A percentile compares a stretch with the other conserved stretches of the same genome.
phyloP scores from a whole-genome alignment of 129 eudicot genomes.

The Lactuca saligna region DNA sequence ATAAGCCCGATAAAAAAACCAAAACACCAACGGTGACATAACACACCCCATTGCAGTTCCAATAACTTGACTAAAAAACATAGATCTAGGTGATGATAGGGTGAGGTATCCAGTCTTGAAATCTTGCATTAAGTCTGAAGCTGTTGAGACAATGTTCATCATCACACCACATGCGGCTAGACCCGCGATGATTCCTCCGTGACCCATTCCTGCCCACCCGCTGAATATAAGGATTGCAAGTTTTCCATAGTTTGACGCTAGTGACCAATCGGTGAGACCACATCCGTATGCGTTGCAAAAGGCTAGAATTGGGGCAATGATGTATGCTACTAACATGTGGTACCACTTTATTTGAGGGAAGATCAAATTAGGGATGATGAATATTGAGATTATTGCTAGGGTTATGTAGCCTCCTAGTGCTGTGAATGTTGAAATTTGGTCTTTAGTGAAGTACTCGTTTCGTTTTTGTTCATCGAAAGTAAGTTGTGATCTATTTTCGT shows the following conservation, averaged over 20 bases:
- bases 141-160: constrained; percentile 50
- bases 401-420: constrained; percentile 54
- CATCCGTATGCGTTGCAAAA: constrained; percentile 77
- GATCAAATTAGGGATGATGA: constrained; percentile 41
- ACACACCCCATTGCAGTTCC: constrained; percentile 74
- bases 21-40: constrained; percentile 58
- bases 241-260: constrained; percentile 71
- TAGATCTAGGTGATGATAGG: constrained; percentile 66
- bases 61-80: constrained; percentile 65
- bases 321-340: constrained; percentile 47
- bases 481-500: constrained; percentile 1
- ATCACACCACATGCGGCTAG: constrained; percentile 77
- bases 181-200: constrained; percentile 72
- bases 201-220: constrained; percentile 49
- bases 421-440: constrained; percentile 42
- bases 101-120: constrained; percentile 70
- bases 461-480: constrained; percentile 46
- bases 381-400: constrained; percentile 40
- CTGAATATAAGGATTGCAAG: constrained; percentile 55
- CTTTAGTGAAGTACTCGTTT: constrained; percentile 50
- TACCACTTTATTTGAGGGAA: constrained; percentile 68
- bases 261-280: constrained; percentile 73
- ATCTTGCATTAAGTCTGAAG: constrained; percentile 61
- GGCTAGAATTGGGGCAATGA: constrained; percentile 58
- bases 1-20: constrained; percentile 66